phyloP scores from a whole-genome alignment of 345 rosid genomes.

The Punica granatum region DNA sequence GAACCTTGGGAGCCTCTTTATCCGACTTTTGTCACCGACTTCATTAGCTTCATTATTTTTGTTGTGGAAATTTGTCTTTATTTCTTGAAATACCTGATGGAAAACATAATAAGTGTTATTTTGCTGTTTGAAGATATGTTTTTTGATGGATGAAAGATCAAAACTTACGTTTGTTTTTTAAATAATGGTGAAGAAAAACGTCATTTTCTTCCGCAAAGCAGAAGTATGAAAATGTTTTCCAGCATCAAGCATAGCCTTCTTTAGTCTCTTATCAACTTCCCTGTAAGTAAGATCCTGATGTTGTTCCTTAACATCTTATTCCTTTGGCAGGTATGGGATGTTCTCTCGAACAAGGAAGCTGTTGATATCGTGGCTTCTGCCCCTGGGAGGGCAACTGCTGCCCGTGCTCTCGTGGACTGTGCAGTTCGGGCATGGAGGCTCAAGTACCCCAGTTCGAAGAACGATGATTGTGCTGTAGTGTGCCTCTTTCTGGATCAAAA shows the following conservation, averaged over 20 bases:
- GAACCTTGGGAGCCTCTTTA: not conserved
- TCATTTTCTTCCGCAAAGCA: too few relatives aligned
- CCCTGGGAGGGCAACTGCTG: slow-evolving; percentile 67
- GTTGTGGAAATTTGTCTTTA: too few relatives aligned
- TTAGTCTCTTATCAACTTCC: not conserved
- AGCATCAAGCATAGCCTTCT: too few relatives aligned
- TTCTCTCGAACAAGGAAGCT: slow-evolving; percentile 87
- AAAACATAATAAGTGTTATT: too few relatives aligned
- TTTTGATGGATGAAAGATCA: too few relatives aligned
- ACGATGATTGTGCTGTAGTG: slow-evolving; percentile 85
- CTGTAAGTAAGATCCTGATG: not conserved
- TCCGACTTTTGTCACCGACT: too few relatives aligned
- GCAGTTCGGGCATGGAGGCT: slow-evolving; percentile 94
- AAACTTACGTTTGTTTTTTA: too few relatives aligned
- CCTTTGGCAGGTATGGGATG: slow-evolving; percentile 81
- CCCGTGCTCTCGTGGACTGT: slow-evolving; percentile 86
- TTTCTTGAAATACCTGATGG: too few relatives aligned
- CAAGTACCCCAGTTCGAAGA: slow-evolving; percentile 92
- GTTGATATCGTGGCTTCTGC: slow-evolving; percentile 82
- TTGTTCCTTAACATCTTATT: not conserved
- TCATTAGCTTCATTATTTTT: too few relatives aligned
- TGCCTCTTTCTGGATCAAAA: slow-evolving; percentile 71
- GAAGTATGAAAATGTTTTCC: too few relatives aligned
- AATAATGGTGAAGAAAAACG: too few relatives aligned
- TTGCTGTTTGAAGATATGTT: too few relatives aligned